phyloP scores from a whole-genome alignment of 257 asterid species.

The Solanum corneliomulleri region DNA sequence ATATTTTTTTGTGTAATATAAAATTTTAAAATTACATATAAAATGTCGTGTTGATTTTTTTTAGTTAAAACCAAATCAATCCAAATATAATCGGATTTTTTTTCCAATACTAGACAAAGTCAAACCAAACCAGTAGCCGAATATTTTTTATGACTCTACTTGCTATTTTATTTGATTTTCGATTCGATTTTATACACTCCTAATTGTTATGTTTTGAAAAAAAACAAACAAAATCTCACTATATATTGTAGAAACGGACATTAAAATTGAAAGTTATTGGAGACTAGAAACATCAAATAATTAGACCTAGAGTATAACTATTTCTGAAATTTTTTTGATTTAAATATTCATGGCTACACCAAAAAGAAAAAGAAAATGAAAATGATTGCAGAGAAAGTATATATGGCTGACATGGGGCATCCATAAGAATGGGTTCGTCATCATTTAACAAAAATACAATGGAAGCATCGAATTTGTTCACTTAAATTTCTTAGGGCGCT shows the following conservation, averaged over 20 bases:
- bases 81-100: no score
- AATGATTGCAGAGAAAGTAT: background rate
- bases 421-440: background rate
- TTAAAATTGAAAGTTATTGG: background rate
- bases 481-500: background rate
- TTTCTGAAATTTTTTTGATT: no score
- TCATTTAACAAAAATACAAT: background rate
- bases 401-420: background rate
- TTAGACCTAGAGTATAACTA: background rate
- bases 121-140: no score
- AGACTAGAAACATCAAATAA: background rate
- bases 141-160: no score
- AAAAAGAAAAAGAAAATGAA: background rate
- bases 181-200: no score
- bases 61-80: no score
- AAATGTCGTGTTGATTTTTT: no score
- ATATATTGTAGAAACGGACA: background rate
- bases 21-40: no score
- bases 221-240: background rate
- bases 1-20: no score
- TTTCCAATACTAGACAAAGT: no score
- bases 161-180: no score
- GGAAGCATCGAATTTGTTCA: background rate
- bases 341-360: no score
- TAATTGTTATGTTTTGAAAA: background rate